Base-by-base conservation (phyloP, 495 filamentous ascomycete genomes). In the Xylaria telfairii region DNA sequence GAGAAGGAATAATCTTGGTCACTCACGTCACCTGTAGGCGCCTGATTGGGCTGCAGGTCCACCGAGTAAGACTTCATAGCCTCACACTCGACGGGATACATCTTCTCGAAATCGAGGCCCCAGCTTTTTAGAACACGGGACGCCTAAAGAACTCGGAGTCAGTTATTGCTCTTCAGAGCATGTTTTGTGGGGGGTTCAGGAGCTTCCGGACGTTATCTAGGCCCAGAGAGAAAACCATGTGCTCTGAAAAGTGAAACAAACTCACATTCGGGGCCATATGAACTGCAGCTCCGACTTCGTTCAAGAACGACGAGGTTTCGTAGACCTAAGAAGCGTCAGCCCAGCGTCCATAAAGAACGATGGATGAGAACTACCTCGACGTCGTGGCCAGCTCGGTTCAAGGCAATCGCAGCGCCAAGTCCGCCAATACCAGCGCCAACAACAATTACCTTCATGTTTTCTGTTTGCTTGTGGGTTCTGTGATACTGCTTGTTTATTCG, bases 201-300 rank as follows among this genome's bases (percentile, higher is more conserved):
- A 42, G 39, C 39, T 1, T n/a, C n/a, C n/a, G n/a, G n/a, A n/a
- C n/a, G n/a, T n/a, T n/a, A n/a, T n/a, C n/a, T n/a, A n/a, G n/a
- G 8, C 39, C 10, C 39, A 42, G 8, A 42, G 13, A 42, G 39
- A 12, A 42, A 42, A 9, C 8, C 39, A n/a, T n/a, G 8, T 1
- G 39, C 39, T 42, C 39, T 13, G 10, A 42, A 42, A 42, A 1
- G 8, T 9, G 39, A 6, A 1, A 42, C 1, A 42, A 9, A 42
- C 77, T 79, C 8, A 82, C 84, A 72, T 88, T 88, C 1, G 87
- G 86, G 4, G 80, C 77, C 21, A 87, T 67, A 32, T 83, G 77
- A 49, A 88, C 83, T n/a, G 85, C 87, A n/a, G 87, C 87, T 17
- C 87, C 87, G 7, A 86, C 78, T 73, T 89, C 87, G 41, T 80